phyloP scores from a whole-genome alignment of 768 basidiomycete species.

The Amanita muscaria region DNA sequence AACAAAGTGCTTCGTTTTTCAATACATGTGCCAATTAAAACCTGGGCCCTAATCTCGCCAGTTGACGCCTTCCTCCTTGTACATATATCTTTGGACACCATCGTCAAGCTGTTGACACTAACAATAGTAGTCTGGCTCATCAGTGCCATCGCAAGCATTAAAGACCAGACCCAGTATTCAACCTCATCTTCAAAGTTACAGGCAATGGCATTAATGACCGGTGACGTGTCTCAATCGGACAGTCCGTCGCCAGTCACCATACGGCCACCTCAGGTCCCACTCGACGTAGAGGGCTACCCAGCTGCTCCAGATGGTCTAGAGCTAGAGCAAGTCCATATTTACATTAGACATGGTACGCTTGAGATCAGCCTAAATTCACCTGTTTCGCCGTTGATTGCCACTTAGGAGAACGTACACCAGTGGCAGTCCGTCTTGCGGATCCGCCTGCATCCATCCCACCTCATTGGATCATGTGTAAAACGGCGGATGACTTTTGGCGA shows the following conservation, averaged over 20 bases:
- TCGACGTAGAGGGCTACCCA: conserved; percentile 57
- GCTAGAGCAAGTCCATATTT: conserved; percentile 68
- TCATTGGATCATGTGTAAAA: conserved; percentile 61
- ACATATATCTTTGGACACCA: too few relatives aligned
- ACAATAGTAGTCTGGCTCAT: too few relatives aligned
- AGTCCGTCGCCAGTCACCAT: conserved; percentile 11
- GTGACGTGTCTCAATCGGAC: too few relatives aligned
- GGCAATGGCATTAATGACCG: too few relatives aligned
- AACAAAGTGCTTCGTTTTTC: too few relatives aligned
- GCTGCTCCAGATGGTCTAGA: conserved; percentile 43
- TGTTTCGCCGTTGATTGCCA: background rate
- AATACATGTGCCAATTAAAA: too few relatives aligned
- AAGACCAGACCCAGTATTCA: too few relatives aligned
- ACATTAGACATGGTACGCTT: conserved; percentile 61
- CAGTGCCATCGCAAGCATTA: too few relatives aligned
- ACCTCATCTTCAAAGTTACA: too few relatives aligned
- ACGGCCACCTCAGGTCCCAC: conserved; percentile 32
- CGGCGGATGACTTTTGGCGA: conserved; percentile 40
- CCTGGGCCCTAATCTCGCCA: too few relatives aligned
- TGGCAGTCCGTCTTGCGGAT: conserved; percentile 53
- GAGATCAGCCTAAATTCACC: background rate
- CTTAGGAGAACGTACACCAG: conserved; percentile 69
- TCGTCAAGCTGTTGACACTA: too few relatives aligned
- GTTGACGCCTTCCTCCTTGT: too few relatives aligned
- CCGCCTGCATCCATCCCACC: conserved; percentile 59